These are phyloP conservation scores for Furcasterigmium furcatum DNA, from an alignment of 2,329 filamentous ascomycete genomes.

Conservation along the genomic window DNA sequence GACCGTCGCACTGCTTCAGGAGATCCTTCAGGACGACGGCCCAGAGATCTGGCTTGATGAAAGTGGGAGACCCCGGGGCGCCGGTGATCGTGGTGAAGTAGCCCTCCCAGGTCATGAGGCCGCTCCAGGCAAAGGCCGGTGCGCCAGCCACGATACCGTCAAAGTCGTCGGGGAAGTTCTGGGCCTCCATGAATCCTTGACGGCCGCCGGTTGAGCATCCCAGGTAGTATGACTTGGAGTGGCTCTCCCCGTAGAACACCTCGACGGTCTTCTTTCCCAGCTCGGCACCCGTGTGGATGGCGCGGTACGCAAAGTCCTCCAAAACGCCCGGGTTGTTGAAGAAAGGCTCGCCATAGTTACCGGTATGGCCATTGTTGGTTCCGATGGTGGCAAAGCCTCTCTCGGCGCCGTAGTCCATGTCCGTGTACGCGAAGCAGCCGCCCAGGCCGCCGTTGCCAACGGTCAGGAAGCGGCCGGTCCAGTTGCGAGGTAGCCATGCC, in stretches of 20 bases:
- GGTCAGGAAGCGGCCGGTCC: conserved; percentile 40
- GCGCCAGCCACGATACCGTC: conserved; percentile 51
- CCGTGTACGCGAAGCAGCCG: conserved; percentile 42
- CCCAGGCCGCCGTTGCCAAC: conserved; percentile 46
- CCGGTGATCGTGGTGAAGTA: conserved; percentile 44
- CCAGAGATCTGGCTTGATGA: conserved; percentile 18
- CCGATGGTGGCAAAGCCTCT: conserved; percentile 42
- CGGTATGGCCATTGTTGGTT: conserved; percentile 48
- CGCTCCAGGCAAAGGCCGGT: conserved; percentile 34
- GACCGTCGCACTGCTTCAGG: conserved; percentile 42
- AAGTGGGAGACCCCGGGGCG: conserved; percentile 23
- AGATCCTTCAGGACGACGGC: conserved; percentile 10
- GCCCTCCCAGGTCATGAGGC: conserved; percentile 35
- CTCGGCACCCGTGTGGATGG: conserved; percentile 32
- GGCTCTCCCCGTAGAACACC: conserved; percentile 33
- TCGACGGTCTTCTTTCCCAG: conserved; percentile 39
- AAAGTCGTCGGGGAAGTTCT: conserved; percentile 40
- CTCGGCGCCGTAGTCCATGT: conserved; percentile 34
- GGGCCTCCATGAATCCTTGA: conserved; percentile 45
- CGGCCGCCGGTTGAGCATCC: conserved; percentile 53
- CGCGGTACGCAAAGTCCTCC: conserved; percentile 29
- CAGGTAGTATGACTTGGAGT: conserved; percentile 42
- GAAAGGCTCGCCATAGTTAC: conserved; percentile 24
- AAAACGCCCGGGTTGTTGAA: conserved; percentile 31
- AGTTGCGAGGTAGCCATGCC: conserved; percentile 41